These are phyloP conservation scores for Penicillium italicum DNA, from an alignment of 2,329 filamentous ascomycete species.

Conservation along the genomic window DNA sequence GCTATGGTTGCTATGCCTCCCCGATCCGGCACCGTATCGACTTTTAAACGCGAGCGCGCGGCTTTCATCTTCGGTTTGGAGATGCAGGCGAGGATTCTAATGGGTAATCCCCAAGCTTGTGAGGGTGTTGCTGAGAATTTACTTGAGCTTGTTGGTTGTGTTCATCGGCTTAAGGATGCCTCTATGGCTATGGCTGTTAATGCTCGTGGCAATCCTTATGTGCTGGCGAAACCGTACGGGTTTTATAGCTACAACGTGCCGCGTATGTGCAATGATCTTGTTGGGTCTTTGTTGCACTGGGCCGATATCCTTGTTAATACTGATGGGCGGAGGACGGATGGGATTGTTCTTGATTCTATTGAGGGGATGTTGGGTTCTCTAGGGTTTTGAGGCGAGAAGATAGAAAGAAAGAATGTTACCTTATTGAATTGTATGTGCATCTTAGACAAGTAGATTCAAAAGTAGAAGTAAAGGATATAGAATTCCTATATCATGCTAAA, in stretches of 20 bases:
- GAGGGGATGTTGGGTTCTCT: background rate
- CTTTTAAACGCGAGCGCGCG: background rate
- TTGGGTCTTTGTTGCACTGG: conserved; percentile 5
- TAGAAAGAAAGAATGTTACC: background rate
- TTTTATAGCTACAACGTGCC: conserved; percentile 1
- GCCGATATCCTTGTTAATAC: conserved; percentile 3
- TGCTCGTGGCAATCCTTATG: background rate
- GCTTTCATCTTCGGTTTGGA: background rate
- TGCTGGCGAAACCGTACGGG: background rate
- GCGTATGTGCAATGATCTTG: background rate
- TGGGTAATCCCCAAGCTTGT: conserved; percentile 5
- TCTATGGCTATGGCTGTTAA: background rate
- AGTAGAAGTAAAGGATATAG: background rate
- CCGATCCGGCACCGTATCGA: background rate
- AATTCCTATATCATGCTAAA: conserved; percentile 2
- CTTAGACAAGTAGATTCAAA: background rate
- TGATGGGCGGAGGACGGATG: conserved; percentile 2
- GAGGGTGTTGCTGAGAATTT: conserved; percentile 11
- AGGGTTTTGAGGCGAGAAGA: background rate
- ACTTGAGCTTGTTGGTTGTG: conserved; percentile 3
- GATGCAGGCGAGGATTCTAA: background rate
- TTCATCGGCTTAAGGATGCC: background rate
- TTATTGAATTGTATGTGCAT: background rate
- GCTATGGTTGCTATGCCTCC: background rate
- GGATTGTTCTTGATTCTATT: background rate